Conservation (phyloP, 2,329 filamentous ascomycete species). For the Chalaropsis ovoidea region DNA sequence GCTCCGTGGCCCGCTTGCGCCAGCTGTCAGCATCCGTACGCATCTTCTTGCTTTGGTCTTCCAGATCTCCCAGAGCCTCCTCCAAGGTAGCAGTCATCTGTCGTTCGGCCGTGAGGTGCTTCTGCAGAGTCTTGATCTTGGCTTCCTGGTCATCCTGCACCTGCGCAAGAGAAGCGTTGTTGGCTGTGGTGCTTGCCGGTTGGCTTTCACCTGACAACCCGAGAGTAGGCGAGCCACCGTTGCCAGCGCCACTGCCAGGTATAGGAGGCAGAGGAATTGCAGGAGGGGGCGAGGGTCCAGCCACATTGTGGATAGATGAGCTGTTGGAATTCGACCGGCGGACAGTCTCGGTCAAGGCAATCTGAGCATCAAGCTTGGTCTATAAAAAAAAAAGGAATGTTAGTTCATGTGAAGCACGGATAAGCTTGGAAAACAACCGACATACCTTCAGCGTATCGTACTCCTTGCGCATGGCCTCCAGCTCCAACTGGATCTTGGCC, state of each 20-base stretch:
- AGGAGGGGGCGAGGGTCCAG: constrained; percentile 84
- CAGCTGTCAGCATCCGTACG: constrained; percentile 83
- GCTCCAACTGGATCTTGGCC: constrained; percentile 53
- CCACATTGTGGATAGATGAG: constrained; percentile 72
- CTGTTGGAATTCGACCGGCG: constrained; percentile 51
- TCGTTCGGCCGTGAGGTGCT: constrained; percentile 90
- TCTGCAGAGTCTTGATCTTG: constrained; percentile 90
- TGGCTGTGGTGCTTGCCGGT: constrained; percentile 41
- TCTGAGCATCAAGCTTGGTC: constrained; percentile 47
- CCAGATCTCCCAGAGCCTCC: constrained; percentile 87
- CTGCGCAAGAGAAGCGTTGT: constrained; percentile 54
- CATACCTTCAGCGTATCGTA: constrained; percentile 52
- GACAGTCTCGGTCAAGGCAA: constrained; percentile 34
- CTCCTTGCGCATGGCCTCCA: constrained; percentile 58
- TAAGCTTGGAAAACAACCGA: constrained; percentile 48
- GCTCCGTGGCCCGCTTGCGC: constrained; percentile 70
- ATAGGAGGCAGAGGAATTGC: constrained; percentile 92
- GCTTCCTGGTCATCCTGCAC: constrained; percentile 90
- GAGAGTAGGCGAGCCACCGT: neutral
- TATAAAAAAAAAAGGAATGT: constrained; percentile 29
- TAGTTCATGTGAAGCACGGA: neutral
- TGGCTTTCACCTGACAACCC: neutral
- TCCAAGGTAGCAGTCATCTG: constrained; percentile 92
- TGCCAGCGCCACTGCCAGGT: neutral
- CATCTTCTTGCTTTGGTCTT: constrained; percentile 82